Evolutionary conservation across 805 yeast species (phyloP).

Genomic region (Saturnispora mendoncae): DNA sequence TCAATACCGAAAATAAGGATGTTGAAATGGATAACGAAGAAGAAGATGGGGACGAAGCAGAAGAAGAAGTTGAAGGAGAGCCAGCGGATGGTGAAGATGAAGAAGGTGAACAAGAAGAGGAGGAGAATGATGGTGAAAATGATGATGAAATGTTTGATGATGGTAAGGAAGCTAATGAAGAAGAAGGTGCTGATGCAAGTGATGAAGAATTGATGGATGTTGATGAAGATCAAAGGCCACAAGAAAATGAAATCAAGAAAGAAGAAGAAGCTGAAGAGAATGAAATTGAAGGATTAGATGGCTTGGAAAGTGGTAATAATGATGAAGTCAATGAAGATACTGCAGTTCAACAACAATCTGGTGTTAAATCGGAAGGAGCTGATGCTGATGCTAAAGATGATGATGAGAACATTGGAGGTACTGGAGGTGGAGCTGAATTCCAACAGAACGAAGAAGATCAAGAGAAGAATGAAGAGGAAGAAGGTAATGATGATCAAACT

Average conservation of each 20-base stretch:
- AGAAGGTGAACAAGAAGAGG: constrained; percentile 26
- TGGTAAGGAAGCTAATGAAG: constrained; percentile 18
- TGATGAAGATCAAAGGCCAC: constrained; percentile 24
- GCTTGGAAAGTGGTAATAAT: constrained; percentile 29
- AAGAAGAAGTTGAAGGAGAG: constrained; percentile 22
- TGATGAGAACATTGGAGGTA: constrained; percentile 59
- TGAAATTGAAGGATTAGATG: constrained; percentile 24
- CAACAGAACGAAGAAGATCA: constrained; percentile 36
- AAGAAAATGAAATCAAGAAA: constrained; percentile 23
- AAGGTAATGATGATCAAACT: constrained; percentile 38
- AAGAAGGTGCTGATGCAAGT: constrained; percentile 26
- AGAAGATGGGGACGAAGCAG: constrained; percentile 21
- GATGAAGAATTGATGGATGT: constrained; percentile 25
- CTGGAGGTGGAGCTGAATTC: constrained; percentile 39
- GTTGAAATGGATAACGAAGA: constrained; percentile 24
- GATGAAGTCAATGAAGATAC: constrained; percentile 27
- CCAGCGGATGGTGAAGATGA: constrained; percentile 23
- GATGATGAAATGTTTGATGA: constrained; percentile 17
- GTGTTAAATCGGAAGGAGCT: constrained; percentile 31
- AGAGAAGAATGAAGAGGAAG: constrained; percentile 32
- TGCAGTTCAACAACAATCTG: constrained; percentile 28
- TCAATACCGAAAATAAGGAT: constrained; percentile 23
- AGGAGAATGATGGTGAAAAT: constrained; percentile 22
- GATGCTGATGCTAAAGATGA: constrained; percentile 30
- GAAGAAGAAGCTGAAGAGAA: constrained; percentile 28